Conservation (phyloP, 345 rosid species). For the Pistacia integerrima region DNA sequence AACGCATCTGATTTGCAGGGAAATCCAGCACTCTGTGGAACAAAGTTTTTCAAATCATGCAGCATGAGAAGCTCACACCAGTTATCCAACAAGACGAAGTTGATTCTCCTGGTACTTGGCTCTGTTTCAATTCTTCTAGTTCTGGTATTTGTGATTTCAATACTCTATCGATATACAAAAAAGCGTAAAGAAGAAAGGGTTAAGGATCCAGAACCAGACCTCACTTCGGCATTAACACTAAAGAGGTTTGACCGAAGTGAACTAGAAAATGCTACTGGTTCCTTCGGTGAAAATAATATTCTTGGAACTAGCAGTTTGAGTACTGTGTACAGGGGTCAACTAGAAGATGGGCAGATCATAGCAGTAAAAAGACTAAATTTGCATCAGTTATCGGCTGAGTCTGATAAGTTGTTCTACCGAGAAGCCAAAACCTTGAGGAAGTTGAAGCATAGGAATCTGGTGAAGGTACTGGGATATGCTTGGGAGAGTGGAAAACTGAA, state of each 20-base stretch:
- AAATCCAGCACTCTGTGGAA: constrained; percentile 74
- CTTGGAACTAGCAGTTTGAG: constrained; percentile 79
- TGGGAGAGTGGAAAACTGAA: constrained; percentile 85
- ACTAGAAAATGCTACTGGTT: constrained; percentile 61
- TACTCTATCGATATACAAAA: constrained; percentile 29
- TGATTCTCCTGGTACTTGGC: constrained; percentile 50
- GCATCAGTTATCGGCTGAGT: constrained; percentile 62
- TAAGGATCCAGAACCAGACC: constrained; percentile 44
- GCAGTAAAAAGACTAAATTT: constrained; percentile 81
- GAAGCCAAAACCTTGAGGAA: constrained; percentile 73
- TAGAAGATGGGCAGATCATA: constrained; percentile 59
- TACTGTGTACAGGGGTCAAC: constrained; percentile 73
- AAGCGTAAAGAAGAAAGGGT: constrained; percentile 27
- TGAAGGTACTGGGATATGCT: constrained; percentile 77
- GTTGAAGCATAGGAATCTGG: constrained; percentile 76
- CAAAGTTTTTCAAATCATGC: constrained; percentile 46
- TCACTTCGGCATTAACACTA: constrained; percentile 47
- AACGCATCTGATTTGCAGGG: constrained; percentile 50
- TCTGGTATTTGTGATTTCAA: constrained; percentile 30
- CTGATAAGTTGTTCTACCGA: constrained; percentile 72
- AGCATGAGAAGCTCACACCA: constrained; percentile 36
- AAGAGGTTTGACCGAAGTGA: constrained; percentile 59
- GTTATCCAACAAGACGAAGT: constrained; percentile 42
- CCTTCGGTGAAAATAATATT: constrained; percentile 54
- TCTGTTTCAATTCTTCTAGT: constrained; percentile 38